phyloP scores from a whole-genome alignment of 768 basidiomycete species.

The Amanita exitialis region DNA sequence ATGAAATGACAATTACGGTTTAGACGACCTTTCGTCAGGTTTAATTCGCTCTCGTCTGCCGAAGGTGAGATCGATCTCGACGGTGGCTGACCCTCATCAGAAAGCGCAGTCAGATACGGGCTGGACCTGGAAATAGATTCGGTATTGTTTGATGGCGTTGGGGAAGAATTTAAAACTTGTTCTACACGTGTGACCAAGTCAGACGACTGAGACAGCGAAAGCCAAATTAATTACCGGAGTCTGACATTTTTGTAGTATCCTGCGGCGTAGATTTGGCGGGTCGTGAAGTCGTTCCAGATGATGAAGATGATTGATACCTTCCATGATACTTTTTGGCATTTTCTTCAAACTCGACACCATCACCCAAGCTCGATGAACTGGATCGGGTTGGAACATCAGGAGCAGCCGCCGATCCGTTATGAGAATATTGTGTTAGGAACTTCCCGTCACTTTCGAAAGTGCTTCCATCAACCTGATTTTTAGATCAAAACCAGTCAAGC shows the following conservation, averaged over 20 bases:
- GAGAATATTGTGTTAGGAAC: neutral
- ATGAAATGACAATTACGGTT: neutral
- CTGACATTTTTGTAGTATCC: neutral
- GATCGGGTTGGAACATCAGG: constrained; percentile 9
- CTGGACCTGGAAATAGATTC: neutral
- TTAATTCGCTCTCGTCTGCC: constrained; percentile 10
- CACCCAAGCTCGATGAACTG: constrained; percentile 14
- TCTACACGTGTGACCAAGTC: neutral
- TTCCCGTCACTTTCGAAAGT: neutral
- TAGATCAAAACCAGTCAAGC: neutral
- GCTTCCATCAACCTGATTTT: neutral
- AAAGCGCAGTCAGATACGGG: constrained; percentile 2
- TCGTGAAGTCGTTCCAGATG: neutral
- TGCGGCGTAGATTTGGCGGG: neutral
- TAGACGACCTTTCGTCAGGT: neutral
- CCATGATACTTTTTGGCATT: constrained; percentile 11
- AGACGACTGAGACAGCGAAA: neutral
- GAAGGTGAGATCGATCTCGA: constrained; percentile 20
- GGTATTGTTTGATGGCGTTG: neutral
- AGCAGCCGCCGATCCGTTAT: neutral
- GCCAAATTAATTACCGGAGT: neutral
- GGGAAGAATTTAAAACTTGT: neutral
- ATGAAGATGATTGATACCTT: constrained; percentile 14
- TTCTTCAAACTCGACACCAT: constrained; percentile 10
- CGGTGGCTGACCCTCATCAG: constrained; percentile 18